phyloP scores from a whole-genome alignment of 345 rosid genomes.

The Cochlearia excelsa region DNA sequence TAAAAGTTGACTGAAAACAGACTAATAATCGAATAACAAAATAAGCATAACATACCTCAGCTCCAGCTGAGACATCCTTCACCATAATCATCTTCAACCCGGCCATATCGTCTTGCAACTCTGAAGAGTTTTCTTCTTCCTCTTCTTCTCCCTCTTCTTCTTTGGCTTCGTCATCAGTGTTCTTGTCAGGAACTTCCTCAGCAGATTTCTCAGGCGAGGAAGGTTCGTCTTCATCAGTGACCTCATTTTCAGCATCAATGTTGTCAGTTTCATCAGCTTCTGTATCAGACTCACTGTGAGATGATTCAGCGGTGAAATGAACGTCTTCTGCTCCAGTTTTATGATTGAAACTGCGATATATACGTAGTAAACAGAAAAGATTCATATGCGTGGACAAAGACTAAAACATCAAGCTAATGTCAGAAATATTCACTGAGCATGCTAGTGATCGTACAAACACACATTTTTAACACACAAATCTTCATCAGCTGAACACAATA shows the following conservation, averaged over 20 bases:
- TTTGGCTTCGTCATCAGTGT: conserved; percentile 26
- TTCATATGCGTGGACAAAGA: conserved; percentile 13
- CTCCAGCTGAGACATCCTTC: conserved; percentile 65
- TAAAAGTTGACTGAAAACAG: neutral
- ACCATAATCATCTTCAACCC: conserved; percentile 83
- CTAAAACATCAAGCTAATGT: neutral
- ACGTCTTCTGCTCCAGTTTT: conserved; percentile 90
- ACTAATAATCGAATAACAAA: neutral
- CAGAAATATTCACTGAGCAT: neutral
- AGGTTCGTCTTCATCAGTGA: conserved; percentile 32
- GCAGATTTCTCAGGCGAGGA: conserved; percentile 21
- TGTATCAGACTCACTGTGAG: conserved; percentile 49
- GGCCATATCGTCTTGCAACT: conserved; percentile 49
- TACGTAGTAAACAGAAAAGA: conserved; percentile 12
- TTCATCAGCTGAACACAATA: too few relatives aligned
- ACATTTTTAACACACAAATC: too few relatives aligned
- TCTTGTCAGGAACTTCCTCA: conserved; percentile 19
- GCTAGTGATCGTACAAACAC: neutral
- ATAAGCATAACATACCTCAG: conserved; percentile 54
- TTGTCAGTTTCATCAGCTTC: conserved; percentile 32
- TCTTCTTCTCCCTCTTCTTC: conserved; percentile 31
- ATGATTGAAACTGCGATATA: conserved; percentile 71
- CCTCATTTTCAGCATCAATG: conserved; percentile 19
- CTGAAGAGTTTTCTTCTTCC: conserved; percentile 37
- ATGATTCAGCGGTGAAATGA: conserved; percentile 56